Percentiles rank a stretch among this genome's conserved stretches.
phyloP scores from a whole-genome alignment of 345 rosid genomes.

The Arabidopsis thaliana region TAIR10.1 NC_003074.8:1607501-1608000 shows the following conservation, averaged over 20 bases:
- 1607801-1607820: neutral
- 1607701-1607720: constrained; percentile 74
- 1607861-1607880: neutral
- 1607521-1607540: too few relatives aligned
- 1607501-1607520: too few relatives aligned
- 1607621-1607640: neutral
- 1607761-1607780: constrained; percentile 41
- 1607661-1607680: neutral
- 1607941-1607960: neutral
- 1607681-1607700: constrained; percentile 80
- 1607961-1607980: neutral
- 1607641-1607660: neutral
- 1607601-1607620: neutral
- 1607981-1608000: neutral
- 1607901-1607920: neutral
- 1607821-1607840: too few relatives aligned
- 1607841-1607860: neutral
- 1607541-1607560: constrained; percentile 72
- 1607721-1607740: constrained; percentile 78
- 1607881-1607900: neutral
- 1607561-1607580: constrained; percentile 70
- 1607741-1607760: constrained; percentile 92
- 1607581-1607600: constrained; percentile 70
- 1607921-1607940: neutral
- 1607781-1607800: constrained; percentile 22